These are phyloP conservation scores for Penicillium canariense DNA, from an alignment of 495 filamentous ascomycete species.

Conservation along the genomic window DNA sequence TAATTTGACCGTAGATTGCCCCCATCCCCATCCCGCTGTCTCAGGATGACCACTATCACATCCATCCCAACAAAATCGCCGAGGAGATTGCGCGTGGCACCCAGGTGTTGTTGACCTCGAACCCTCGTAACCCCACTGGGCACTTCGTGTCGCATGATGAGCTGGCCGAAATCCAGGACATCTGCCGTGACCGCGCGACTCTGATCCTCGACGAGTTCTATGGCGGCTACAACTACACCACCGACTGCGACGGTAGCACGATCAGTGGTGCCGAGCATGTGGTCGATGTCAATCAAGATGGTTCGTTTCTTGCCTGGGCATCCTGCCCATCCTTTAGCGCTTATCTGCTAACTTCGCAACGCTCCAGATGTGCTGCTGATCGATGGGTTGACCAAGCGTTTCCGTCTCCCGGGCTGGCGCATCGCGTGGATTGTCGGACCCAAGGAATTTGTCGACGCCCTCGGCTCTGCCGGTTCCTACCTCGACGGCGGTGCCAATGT, in stretches of 20 bases:
- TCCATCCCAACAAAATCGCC: constrained; percentile 87
- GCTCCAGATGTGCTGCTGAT: constrained; percentile 79
- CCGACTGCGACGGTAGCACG: constrained; percentile 81
- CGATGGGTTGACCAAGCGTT: constrained; percentile 94
- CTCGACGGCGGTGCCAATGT: constrained; percentile 95
- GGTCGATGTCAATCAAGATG: constrained; percentile 64
- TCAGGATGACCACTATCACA: constrained; percentile 82
- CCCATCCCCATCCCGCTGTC: constrained; percentile 84
- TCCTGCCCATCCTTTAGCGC: not conserved
- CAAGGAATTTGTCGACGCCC: constrained; percentile 93
- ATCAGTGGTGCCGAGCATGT: constrained; percentile 87
- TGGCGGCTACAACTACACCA: constrained; percentile 91
- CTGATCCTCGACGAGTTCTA: constrained; percentile 98
- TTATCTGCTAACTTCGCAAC: not conserved
- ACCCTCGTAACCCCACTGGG: constrained; percentile 95
- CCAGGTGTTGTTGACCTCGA: constrained; percentile 89
- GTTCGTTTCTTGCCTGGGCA: constrained; percentile 22
- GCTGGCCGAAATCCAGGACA: constrained; percentile 83
- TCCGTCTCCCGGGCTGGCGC: constrained; percentile 94
- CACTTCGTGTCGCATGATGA: constrained; percentile 77
- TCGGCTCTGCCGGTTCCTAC: constrained; percentile 89
- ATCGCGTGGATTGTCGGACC: constrained; percentile 95
- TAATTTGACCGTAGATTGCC: constrained; percentile 60
- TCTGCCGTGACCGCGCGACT: constrained; percentile 85
- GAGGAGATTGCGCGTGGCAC: constrained; percentile 86